Conservation (phyloP, 108 stramenopile species). For the Nannochloropsis salina region DNA sequence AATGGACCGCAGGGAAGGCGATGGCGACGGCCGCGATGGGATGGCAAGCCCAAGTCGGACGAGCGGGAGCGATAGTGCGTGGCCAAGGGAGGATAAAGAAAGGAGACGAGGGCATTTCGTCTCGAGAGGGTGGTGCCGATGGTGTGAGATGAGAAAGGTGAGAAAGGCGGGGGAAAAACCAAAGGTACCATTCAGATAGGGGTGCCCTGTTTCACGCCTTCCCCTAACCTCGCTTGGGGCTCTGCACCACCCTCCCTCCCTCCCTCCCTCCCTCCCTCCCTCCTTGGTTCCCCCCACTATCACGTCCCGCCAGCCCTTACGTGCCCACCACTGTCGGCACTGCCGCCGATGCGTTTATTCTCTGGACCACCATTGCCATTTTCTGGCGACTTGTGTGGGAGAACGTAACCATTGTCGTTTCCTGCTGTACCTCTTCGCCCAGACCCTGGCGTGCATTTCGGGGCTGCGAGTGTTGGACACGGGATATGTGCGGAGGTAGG, state of each 20-base stretch:
- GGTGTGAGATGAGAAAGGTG: constrained; percentile 5
- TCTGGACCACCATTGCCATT: constrained; percentile 80
- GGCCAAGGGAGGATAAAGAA: no score
- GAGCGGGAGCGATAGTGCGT: no score
- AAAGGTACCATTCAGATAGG: no score
- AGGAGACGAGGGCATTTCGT: no score
- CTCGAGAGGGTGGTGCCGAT: neutral
- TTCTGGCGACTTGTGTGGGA: constrained; percentile 74
- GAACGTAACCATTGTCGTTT: constrained; percentile 82
- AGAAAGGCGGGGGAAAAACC: neutral
- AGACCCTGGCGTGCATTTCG: neutral
- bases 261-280: neutral
- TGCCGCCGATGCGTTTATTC: constrained; percentile 72
- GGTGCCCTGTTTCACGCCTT: no score
- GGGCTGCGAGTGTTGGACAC: neutral
- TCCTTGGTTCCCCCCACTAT: neutral
- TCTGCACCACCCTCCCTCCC: neutral
- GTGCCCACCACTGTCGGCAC: constrained; percentile 70
- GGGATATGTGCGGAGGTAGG: neutral
- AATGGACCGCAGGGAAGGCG: neutral
- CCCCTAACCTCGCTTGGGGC: no score
- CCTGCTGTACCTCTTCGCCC: constrained; percentile 32
- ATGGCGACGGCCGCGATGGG: neutral
- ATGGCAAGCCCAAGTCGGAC: no score
- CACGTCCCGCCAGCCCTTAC: constrained; percentile 60